A percentile compares a stretch with the other conserved stretches of the same genome.
phyloP scores from a whole-genome alignment of 148 eudicot genomes.

The Chenopodium suecicum region DNA sequence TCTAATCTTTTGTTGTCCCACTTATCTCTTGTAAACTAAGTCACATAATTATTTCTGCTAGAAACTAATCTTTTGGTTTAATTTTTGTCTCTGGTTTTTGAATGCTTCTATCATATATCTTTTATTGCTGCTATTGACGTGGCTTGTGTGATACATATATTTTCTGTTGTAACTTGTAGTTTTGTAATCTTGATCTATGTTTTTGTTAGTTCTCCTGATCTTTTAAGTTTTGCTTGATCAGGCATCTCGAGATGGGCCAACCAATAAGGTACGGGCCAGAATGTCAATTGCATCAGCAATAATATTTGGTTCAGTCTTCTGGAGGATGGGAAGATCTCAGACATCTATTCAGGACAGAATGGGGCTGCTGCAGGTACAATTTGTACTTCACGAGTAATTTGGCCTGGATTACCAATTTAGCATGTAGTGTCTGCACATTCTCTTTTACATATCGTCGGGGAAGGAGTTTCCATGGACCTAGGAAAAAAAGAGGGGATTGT shows the following conservation, averaged over 20 bases:
- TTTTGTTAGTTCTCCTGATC: conserved; percentile 14
- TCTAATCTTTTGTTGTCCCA: background rate
- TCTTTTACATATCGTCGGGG: background rate
- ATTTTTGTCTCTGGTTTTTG: background rate
- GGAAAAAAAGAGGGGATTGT: background rate
- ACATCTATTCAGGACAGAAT: conserved; percentile 95
- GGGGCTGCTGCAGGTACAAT: conserved; percentile 92
- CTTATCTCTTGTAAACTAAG: background rate
- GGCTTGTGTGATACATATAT: background rate
- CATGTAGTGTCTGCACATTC: background rate
- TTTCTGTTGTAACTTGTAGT: background rate
- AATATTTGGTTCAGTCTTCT: conserved; percentile 97
- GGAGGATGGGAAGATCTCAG: conserved; percentile 98
- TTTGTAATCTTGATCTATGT: background rate
- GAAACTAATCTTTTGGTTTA: background rate
- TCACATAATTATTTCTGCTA: background rate
- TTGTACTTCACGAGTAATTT: background rate
- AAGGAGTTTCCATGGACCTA: background rate
- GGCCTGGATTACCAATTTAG: background rate
- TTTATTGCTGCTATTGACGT: conserved; percentile 3
- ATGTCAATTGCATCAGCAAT: conserved; percentile 98
- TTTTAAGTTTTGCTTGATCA: conserved; percentile 29
- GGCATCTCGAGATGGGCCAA: conserved; percentile 99
- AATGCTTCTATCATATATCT: background rate
- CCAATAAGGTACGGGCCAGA: conserved; percentile 88